These are phyloP conservation scores for Cercophora sp. DNA, from an alignment of 495 filamentous ascomycete genomes.

Conservation along the genomic window DNA sequence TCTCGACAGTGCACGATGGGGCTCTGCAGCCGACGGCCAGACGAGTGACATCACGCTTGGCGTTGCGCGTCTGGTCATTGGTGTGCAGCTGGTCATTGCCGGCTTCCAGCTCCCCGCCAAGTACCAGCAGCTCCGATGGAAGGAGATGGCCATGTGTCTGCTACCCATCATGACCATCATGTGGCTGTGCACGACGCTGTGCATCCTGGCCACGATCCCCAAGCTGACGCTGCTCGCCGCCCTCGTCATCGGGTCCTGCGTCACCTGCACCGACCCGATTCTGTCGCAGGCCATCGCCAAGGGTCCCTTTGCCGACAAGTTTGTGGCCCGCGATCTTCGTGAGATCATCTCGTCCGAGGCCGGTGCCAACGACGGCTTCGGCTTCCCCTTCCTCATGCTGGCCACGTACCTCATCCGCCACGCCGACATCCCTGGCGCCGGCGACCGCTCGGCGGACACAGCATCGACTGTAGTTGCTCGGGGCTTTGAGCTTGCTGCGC, in stretches of 20 bases:
- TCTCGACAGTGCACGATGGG: conserved; percentile 44
- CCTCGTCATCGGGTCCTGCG: conserved; percentile 58
- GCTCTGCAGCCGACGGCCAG: conserved; percentile 31
- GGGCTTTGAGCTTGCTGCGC: conserved; percentile 36
- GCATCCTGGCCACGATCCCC: conserved; percentile 69
- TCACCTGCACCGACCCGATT: conserved; percentile 59
- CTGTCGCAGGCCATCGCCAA: conserved; percentile 60
- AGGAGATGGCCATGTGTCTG: conserved; percentile 67
- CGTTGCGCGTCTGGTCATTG: conserved; percentile 46
- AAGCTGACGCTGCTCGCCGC: conserved; percentile 45
- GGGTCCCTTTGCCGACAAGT: conserved; percentile 59
- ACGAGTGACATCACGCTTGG: conserved; percentile 45
- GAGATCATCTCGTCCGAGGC: conserved; percentile 61
- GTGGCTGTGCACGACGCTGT: conserved; percentile 74
- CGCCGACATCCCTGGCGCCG: conserved; percentile 30
- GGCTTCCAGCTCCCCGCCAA: conserved; percentile 82
- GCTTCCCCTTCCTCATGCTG: conserved; percentile 56
- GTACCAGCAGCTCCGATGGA: conserved; percentile 73
- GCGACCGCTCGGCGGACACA: not conserved
- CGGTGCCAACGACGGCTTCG: conserved; percentile 59
- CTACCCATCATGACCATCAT: conserved; percentile 82
- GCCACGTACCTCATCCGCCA: conserved; percentile 53
- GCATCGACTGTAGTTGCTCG: not conserved
- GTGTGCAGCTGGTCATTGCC: conserved; percentile 65
- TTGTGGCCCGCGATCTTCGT: conserved; percentile 52